A percentile compares a stretch with the other conserved stretches of the same genome.
phyloP scores from a whole-genome alignment of 768 basidiomycete species.

The Pholiota microspora region DNA sequence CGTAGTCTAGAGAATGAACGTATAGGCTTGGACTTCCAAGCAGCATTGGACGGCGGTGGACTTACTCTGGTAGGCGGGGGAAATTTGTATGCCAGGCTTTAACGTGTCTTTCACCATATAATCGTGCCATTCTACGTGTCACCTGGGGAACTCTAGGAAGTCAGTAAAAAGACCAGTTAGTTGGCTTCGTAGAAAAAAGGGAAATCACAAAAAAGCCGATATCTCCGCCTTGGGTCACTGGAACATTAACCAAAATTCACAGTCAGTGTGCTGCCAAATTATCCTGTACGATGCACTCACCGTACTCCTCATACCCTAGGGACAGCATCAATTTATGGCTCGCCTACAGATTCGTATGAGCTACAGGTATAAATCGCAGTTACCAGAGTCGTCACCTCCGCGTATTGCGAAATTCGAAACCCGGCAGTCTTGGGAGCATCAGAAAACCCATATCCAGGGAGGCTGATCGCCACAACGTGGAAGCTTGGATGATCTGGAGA shows the following conservation, averaged over 20 bases:
- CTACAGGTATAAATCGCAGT: neutral
- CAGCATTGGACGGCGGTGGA: no score
- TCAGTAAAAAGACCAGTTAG: neutral
- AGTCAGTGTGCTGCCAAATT: neutral
- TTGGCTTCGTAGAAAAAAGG: conserved; percentile 21
- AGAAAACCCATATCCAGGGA: conserved; percentile 66
- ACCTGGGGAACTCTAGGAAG: conserved; percentile 27
- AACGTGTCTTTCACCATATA: conserved; percentile 32
- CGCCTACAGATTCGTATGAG: conserved; percentile 20
- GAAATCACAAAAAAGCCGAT: conserved; percentile 37
- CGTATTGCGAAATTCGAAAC: conserved; percentile 45
- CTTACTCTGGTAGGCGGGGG: conserved; percentile 42
- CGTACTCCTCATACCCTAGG: conserved; percentile 50
- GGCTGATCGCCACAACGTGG: conserved; percentile 57
- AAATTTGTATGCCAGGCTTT: conserved; percentile 56
- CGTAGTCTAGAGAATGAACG: no score
- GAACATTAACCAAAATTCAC: neutral
- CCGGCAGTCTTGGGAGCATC: conserved; percentile 52
- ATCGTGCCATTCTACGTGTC: conserved; percentile 22
- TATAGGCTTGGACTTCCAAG: no score
- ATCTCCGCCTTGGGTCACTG: conserved; percentile 49
- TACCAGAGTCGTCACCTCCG: conserved; percentile 29
- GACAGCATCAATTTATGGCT: conserved; percentile 47
- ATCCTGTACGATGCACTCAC: conserved; percentile 34
- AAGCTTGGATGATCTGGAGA: conserved; percentile 51